Evolutionary conservation across 2,329 filamentous ascomycete species (phyloP).

Genomic region (Neofusicoccum sp.): DNA sequence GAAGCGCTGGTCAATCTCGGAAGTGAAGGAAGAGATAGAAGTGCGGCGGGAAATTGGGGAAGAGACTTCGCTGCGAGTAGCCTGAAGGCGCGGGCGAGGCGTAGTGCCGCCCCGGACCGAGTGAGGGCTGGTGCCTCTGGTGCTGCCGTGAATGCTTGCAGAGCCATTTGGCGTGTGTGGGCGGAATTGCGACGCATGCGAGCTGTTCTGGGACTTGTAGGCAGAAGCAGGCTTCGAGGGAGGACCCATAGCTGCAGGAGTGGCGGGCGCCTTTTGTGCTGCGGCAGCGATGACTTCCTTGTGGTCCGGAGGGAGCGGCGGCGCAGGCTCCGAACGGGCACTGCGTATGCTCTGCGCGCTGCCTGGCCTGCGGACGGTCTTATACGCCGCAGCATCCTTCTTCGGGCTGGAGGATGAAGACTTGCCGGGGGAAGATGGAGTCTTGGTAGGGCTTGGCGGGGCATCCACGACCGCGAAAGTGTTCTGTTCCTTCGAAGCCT

Average conservation of each 20-base stretch:
- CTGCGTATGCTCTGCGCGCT: constrained; percentile 69
- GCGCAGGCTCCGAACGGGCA: constrained; percentile 51
- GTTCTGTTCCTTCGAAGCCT: constrained; percentile 45
- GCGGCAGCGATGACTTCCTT: constrained; percentile 81
- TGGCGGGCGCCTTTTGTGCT: constrained; percentile 40
- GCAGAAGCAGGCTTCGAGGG: constrained; percentile 81
- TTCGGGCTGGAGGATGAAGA: neutral
- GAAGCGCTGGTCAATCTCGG: constrained; percentile 89
- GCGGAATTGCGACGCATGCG: constrained; percentile 27
- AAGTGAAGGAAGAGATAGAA: constrained; percentile 92
- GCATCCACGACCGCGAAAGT: neutral
- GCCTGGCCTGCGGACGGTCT: constrained; percentile 57
- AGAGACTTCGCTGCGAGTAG: constrained; percentile 46
- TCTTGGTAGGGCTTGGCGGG: constrained; percentile 34
- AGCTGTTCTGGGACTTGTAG: constrained; percentile 44
- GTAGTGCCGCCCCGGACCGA: constrained; percentile 52
- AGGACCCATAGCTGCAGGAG: constrained; percentile 68
- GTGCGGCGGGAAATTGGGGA: constrained; percentile 65
- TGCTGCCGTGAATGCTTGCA: constrained; percentile 37
- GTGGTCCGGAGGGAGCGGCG: constrained; percentile 79
- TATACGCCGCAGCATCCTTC: constrained; percentile 20
- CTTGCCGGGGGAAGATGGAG: constrained; percentile 25
- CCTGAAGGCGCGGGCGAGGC: constrained; percentile 49
- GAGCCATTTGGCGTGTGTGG: constrained; percentile 37
- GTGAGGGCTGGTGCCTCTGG: constrained; percentile 44